A percentile compares a stretch with the other conserved stretches of the same genome.
phyloP scores from a whole-genome alignment of 2,329 filamentous ascomycete genomes.

The Ambrosiella xylebori region DNA sequence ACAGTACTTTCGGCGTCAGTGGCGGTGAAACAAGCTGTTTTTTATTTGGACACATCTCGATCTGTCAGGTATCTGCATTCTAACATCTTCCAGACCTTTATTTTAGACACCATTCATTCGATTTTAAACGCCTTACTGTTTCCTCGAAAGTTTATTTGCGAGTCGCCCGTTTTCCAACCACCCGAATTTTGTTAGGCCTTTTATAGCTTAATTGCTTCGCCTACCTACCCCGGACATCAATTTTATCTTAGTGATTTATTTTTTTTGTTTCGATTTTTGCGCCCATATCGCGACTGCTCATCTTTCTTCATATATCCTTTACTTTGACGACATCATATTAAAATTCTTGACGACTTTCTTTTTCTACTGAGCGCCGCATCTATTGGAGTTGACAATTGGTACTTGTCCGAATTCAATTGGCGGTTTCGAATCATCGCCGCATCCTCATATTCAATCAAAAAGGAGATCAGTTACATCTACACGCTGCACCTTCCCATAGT shows the following conservation, averaged over 20 bases:
- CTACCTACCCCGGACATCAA: background rate
- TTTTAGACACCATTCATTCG: background rate
- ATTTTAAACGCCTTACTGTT: background rate
- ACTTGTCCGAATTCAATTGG: background rate
- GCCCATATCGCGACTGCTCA: background rate
- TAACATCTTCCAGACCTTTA: background rate
- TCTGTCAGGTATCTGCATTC: background rate
- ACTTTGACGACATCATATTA: background rate
- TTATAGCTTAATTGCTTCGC: background rate
- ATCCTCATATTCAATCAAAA: background rate
- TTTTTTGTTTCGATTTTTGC: background rate
- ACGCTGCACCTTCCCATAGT: background rate
- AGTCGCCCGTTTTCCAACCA: slow-evolving; percentile 2
- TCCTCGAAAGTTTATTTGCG: slow-evolving; percentile 2
- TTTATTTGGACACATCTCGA: background rate
- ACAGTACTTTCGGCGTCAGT: background rate
- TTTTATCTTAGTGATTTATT: background rate
- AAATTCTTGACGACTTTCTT: slow-evolving; percentile 1
- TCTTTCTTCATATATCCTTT: background rate
- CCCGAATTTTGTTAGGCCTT: slow-evolving; percentile 5
- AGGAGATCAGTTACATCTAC: background rate
- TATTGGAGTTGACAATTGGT: background rate
- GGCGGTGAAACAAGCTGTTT: background rate
- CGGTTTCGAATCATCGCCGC: background rate
- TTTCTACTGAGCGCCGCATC: background rate